Conservation (phyloP, 192 early-diverging fungal genomes). For the Pecoramyces ruminantium region DNA sequence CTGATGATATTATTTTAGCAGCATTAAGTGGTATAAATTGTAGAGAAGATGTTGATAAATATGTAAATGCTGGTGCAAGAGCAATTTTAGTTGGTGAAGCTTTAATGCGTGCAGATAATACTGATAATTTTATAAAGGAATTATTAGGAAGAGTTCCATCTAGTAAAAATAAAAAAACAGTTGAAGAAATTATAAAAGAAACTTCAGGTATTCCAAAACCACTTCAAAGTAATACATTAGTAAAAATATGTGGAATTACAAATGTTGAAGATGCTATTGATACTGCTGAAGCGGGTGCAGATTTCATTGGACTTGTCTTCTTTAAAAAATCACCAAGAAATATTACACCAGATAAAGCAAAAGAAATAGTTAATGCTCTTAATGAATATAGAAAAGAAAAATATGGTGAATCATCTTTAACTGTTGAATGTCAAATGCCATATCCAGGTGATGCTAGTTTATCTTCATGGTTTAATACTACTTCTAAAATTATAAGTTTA, state of each 20-base stretch:
- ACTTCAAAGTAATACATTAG: constrained; percentile 15
- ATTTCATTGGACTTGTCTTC: constrained; percentile 91
- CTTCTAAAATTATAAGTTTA: constrained; percentile 19
- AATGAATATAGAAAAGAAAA: constrained; percentile 1
- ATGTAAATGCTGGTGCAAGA: constrained; percentile 54
- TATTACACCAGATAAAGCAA: constrained; percentile 43
- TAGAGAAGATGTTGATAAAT: constrained; percentile 66
- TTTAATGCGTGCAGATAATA: constrained; percentile 70
- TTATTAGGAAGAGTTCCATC: constrained; percentile 26
- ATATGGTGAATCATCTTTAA: constrained; percentile 1
- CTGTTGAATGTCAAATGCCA: background rate
- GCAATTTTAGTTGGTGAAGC: constrained; percentile 89
- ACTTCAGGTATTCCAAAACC: background rate
- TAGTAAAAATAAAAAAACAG: background rate
- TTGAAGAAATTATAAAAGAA: constrained; percentile 6
- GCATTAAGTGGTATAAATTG: constrained; percentile 82
- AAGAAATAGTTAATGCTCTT: constrained; percentile 56
- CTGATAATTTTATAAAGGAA: constrained; percentile 52
- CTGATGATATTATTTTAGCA: constrained; percentile 47
- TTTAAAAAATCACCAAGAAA: constrained; percentile 59
- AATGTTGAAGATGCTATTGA: constrained; percentile 61
- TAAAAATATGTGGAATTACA: constrained; percentile 89
- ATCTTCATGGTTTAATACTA: constrained; percentile 23
- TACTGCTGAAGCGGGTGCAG: constrained; percentile 60
- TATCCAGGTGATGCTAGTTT: constrained; percentile 2